phyloP scores from a whole-genome alignment of 2,329 filamentous ascomycete species.

The Neurospora sp. region DNA sequence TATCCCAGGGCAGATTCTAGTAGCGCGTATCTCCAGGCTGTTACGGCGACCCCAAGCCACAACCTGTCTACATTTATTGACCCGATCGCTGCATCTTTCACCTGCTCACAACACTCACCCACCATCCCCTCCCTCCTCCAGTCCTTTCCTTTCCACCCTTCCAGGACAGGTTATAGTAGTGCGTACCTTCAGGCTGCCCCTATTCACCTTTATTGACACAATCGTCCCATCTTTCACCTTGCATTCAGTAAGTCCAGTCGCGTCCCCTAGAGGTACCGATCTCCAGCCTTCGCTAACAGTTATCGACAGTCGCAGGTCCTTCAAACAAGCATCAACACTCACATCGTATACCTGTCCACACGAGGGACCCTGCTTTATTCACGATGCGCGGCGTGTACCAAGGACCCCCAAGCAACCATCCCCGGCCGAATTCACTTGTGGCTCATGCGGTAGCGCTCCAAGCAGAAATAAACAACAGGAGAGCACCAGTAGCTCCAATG shows the following conservation, averaged over 20 bases:
- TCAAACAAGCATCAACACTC: not conserved
- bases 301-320: not conserved
- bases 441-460: not conserved
- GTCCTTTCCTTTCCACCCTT: not conserved
- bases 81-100: not conserved
- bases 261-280: not conserved
- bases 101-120: not conserved
- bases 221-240: not conserved
- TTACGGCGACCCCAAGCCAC: not conserved
- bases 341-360: not conserved
- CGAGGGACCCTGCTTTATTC: not conserved
- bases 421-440: not conserved
- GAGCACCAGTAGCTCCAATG: not conserved
- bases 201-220: not conserved
- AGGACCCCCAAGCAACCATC: not conserved
- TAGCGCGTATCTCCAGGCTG: not conserved
- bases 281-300: not conserved
- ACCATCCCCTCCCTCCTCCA: not conserved
- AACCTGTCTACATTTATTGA: not conserved
- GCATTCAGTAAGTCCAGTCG: not conserved
- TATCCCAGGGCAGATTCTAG: not conserved
- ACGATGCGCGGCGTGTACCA: not conserved
- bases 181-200: not conserved
- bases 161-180: accelerated
- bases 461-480: not conserved